Base-by-base conservation (phyloP, 2,329 filamentous ascomycete species). In the Tolypocladium inflatum region DNA sequence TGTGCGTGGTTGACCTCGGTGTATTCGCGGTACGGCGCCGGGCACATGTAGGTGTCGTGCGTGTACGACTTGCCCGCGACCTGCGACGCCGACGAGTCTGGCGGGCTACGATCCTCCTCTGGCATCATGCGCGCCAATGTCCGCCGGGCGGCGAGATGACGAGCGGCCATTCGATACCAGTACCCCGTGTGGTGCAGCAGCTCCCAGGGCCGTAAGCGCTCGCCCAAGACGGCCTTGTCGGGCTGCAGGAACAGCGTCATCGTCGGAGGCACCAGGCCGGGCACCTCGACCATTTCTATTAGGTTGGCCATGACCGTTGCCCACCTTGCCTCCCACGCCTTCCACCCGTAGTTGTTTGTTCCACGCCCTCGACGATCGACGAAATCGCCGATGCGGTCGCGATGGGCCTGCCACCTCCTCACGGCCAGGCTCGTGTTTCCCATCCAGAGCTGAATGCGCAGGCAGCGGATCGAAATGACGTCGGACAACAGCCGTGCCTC, bases 401-500 rank as follows among this genome's bases (percentile, higher is more conserved):
- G 84, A 71, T 97, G 95, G 42, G 78, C 78, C 59, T 87, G 80
- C 93, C 93, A 97, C 57, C 86, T 83, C 57, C 89, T 84, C 8
- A 90, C 88, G 3, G 92, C 92, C 48, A 86, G 78, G 37, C 89
- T 91, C n/a, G 88, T 86, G 63, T 91, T 86, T 21, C 85, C 86
- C 60, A 84, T 84, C 86, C 90, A 93, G 6, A 97, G 74, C 55
- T 95, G 78, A 68, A 92, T 94, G 42, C 93, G 86, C 21, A 97
- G 78, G 56, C 88, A 86, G 54, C 93, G 87, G 56, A 97, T 82
- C 1, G 90, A 86, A 62, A 95, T 83, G 13, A 88, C 75, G 70
- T 99, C 94, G 2, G 90, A 88, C 42, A 97, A 72, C 37, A 94
- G 75, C n/a, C 94, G 84, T n/a, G 90, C 91, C 71, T 97, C 91